These are phyloP conservation scores for Saccharomyces hybrid DNA, from an alignment of 1,139 yeast genomes.

Conservation along the genomic window DNA sequence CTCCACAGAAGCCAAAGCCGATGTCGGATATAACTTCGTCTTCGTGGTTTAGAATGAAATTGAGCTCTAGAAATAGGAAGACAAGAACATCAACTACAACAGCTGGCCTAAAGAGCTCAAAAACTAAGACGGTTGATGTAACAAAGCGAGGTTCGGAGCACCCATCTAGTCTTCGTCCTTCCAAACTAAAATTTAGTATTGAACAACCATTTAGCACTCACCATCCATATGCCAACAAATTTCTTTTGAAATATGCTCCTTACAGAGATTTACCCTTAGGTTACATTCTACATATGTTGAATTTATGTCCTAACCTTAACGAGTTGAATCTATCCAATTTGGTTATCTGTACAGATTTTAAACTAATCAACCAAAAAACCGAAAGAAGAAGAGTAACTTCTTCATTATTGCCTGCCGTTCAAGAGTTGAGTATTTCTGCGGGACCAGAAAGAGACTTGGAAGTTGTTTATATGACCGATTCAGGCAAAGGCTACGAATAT, in stretches of 20 bases:
- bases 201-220: slow-evolving; percentile 14
- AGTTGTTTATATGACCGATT: slow-evolving; percentile 26
- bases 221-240: slow-evolving; percentile 58
- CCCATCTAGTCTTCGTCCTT: not conserved
- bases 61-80: slow-evolving; percentile 3
- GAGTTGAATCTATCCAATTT: slow-evolving; percentile 47
- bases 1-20: not conserved
- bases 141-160: not conserved
- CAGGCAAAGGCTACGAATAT: slow-evolving; percentile 23
- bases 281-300: slow-evolving; percentile 50
- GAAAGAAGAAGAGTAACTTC: slow-evolving; percentile 14
- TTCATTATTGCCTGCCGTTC: slow-evolving; percentile 17
- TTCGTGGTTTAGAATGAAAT: slow-evolving; percentile 6
- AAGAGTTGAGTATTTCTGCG: slow-evolving; percentile 12
- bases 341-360: slow-evolving; percentile 53
- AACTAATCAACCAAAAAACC: slow-evolving; percentile 29
- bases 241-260: slow-evolving; percentile 48
- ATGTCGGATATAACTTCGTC: not conserved
- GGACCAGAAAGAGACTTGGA: slow-evolving; percentile 15
- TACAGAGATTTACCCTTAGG: slow-evolving; percentile 67
- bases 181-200: not conserved
- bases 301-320: slow-evolving; percentile 49
- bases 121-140: not conserved
- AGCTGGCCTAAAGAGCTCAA: not conserved
- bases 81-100: not conserved